phyloP scores from a whole-genome alignment of 2,329 filamentous ascomycete species.

The Chaetomium olivaceum region DNA sequence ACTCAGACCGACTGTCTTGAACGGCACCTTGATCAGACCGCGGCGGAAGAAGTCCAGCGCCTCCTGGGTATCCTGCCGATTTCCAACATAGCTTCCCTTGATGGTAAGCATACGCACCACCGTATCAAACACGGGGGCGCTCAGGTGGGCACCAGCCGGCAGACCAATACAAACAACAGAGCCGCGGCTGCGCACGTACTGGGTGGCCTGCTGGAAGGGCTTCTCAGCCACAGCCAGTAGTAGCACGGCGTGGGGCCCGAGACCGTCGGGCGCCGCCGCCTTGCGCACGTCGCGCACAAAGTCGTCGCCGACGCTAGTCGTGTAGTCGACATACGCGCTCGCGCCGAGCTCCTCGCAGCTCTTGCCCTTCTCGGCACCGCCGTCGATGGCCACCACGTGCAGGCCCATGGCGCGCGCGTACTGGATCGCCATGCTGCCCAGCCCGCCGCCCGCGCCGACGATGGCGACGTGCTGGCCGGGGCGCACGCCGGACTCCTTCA shows the following conservation, averaged over 20 bases:
- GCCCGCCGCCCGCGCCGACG: constrained; percentile 73
- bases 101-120: constrained; percentile 90
- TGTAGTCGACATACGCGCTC: constrained; percentile 76
- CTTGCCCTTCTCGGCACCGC: constrained; percentile 75
- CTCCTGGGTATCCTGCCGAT: constrained; percentile 83
- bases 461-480: constrained; percentile 72
- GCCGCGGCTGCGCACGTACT: constrained; percentile 81
- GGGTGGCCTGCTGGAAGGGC: constrained; percentile 92
- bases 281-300: constrained; percentile 77
- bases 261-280: constrained; percentile 73
- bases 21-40: constrained; percentile 83
- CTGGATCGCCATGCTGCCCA: constrained; percentile 73
- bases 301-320: constrained; percentile 69
- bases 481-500: constrained; percentile 67
- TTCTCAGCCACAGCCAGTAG: constrained; percentile 84
- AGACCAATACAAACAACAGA: constrained; percentile 87
- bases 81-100: constrained; percentile 91
- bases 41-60: constrained; percentile 86
- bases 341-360: constrained; percentile 73
- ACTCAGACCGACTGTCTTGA: constrained; percentile 79
- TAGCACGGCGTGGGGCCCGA: constrained; percentile 84
- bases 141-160: constrained; percentile 75
- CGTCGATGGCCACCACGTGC: constrained; percentile 77
- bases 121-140: constrained; percentile 84
- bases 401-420: constrained; percentile 92